phyloP scores from a whole-genome alignment of 2,329 filamentous ascomycete genomes.

The Zymoseptoria tritici region DNA sequence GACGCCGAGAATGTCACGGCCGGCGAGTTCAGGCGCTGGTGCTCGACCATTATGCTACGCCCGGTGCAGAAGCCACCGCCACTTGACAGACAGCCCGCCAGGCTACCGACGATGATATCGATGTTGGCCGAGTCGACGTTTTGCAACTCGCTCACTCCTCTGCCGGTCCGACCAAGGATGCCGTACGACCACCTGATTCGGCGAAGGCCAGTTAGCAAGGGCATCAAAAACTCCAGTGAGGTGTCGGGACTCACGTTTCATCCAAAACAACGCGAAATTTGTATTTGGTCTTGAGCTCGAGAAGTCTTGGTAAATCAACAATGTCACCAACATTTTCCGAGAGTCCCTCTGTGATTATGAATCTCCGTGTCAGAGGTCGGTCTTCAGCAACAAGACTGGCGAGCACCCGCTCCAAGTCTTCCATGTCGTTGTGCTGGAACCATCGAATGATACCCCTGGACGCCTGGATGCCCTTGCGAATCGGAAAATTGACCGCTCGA shows the following conservation, averaged over 20 bases:
- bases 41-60: conserved; percentile 83
- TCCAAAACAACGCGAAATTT: conserved; percentile 97
- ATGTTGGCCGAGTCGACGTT: conserved; percentile 88
- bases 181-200: conserved; percentile 69
- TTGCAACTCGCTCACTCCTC: conserved; percentile 88
- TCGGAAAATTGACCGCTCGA: conserved; percentile 82
- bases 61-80: conserved; percentile 95
- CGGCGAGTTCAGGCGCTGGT: conserved; percentile 85
- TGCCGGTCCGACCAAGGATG: conserved; percentile 80
- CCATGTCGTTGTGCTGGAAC: conserved; percentile 94
- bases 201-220: neutral
- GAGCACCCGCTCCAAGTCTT: conserved; percentile 78
- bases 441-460: conserved; percentile 83
- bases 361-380: conserved; percentile 81
- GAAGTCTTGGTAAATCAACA: conserved; percentile 74
- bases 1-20: conserved; percentile 95
- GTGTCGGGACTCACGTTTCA: conserved; percentile 52
- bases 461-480: conserved; percentile 88
- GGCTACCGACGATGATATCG: conserved; percentile 92
- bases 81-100: conserved; percentile 80
- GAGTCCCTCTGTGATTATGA: conserved; percentile 89
- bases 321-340: conserved; percentile 86
- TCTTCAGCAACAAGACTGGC: conserved; percentile 73
- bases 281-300: conserved; percentile 89
- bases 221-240: neutral